Percentiles rank a stretch among this genome's conserved stretches.
Conservation (phyloP, 2,329 filamentous ascomycete genomes). For the Curvularia spicifera region DNA sequence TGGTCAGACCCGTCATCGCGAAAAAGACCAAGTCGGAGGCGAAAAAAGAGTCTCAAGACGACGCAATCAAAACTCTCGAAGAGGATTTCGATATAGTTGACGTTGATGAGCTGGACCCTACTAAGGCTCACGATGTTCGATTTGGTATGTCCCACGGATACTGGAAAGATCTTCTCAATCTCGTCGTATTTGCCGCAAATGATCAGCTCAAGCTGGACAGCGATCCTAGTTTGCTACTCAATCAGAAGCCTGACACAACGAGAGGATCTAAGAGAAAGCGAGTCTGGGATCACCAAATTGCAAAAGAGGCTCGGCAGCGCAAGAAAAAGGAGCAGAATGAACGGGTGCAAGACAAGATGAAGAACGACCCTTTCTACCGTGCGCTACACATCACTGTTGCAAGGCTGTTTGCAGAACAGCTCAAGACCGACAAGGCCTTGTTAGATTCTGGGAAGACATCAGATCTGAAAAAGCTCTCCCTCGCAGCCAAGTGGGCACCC, state of each 20-base stretch:
- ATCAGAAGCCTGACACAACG: slow-evolving; percentile 42
- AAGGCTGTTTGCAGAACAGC: slow-evolving; percentile 63
- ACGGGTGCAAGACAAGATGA: slow-evolving; percentile 51
- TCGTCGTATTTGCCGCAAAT: slow-evolving; percentile 61
- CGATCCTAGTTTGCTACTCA: slow-evolving; percentile 52
- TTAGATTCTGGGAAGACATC: slow-evolving; percentile 52
- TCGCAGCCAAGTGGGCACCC: slow-evolving; percentile 68
- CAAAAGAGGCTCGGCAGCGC: slow-evolving; percentile 37
- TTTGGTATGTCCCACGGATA: slow-evolving; percentile 63
- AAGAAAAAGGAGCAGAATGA: slow-evolving; percentile 53
- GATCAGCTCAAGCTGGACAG: slow-evolving; percentile 54
- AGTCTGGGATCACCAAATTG: slow-evolving; percentile 29
- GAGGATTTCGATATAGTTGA: slow-evolving; percentile 55
- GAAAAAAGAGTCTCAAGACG: slow-evolving; percentile 4
- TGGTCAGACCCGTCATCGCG: slow-evolving; percentile 62
- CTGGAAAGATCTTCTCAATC: slow-evolving; percentile 67
- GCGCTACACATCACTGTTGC: slow-evolving; percentile 61
- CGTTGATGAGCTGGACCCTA: slow-evolving; percentile 42
- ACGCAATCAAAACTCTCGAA: slow-evolving; percentile 20
- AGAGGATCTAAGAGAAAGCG: slow-evolving; percentile 22
- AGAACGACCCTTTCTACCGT: slow-evolving; percentile 56
- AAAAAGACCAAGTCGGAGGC: slow-evolving; percentile 55
- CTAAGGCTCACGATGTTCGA: slow-evolving; percentile 36
- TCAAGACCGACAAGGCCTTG: slow-evolving; percentile 55
- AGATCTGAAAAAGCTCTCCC: slow-evolving; percentile 57